Base-by-base conservation (phyloP, 225 moss, liverwort and hornwort species). In the Anthoceros angustus region DNA sequence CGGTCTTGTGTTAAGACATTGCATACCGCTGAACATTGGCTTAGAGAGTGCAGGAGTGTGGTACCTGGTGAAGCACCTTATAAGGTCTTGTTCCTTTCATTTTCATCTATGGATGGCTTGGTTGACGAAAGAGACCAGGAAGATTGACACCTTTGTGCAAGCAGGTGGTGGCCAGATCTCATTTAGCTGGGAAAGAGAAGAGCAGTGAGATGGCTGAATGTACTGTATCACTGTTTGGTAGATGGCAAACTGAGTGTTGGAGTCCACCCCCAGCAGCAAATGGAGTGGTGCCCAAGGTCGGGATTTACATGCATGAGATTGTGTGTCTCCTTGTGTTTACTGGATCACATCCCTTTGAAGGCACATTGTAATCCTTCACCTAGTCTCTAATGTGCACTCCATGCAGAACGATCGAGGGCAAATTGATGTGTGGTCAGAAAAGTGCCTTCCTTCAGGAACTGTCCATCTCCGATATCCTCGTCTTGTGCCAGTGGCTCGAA, bases 321-420 rank as follows among this genome's bases (percentile, higher is more conserved):
- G 14, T 25, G 40, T 68, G 66, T 38, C 25, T 24, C 20, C 21
- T 24, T 70, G 26, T 26, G 18, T 42, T 61, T 60, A 46, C 43
- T 38, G 24, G 38, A 14, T 49, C n/a, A n/a, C n/a, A n/a, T n/a
- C n/a, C n/a, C n/a, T n/a, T 26, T 72, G 25, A 41, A 63, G 68
- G 67, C 75, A 40, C 39, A 40, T 4, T 23, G 18, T 21, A 9
- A 38, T 7, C 10, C 7, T 39, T 65, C n/a, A 10, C 46, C 46
- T n/a, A 43, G 18, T 43, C 25, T 48, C 25, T 32, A 26, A 24
- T 55, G 11, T 39, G 7, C 4, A 39, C n/a, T 12, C 39, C 6
- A 25, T 76, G 40, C 77, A 92, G 89, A 92, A 98, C 72, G 98
- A 98, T 71, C 84, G 98, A 64, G 98, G 98, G n/a, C 98, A 98